A percentile compares a stretch with the other conserved stretches of the same genome.
Conservation (phyloP, 2,329 filamentous ascomycete species). For the Aspergillus pseudoglaucus region DNA sequence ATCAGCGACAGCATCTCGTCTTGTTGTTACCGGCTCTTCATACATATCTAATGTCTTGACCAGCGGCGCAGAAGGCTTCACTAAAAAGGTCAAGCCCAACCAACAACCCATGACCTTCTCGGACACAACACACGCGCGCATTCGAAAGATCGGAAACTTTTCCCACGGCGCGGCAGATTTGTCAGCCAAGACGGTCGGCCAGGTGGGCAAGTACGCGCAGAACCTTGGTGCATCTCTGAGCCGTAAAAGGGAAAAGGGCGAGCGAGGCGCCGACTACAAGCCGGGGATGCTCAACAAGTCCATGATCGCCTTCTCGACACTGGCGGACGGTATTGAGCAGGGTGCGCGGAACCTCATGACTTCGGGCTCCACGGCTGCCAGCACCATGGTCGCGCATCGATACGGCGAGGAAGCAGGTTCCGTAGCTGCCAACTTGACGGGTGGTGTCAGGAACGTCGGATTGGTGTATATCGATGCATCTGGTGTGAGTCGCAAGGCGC, state of each 20-base stretch:
- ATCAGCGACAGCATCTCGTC: conserved; percentile 77
- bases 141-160: conserved; percentile 84
- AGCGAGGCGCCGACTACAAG: conserved; percentile 62
- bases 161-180: conserved; percentile 71
- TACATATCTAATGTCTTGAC: conserved; percentile 72
- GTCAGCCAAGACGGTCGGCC: conserved; percentile 79
- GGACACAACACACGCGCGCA: conserved; percentile 73
- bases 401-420: conserved; percentile 82
- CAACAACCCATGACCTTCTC: conserved; percentile 81
- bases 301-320: conserved; percentile 90
- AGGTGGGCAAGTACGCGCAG: conserved; percentile 77
- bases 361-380: conserved; percentile 70
- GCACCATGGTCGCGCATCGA: conserved; percentile 77
- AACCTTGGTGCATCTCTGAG: conserved; percentile 75
- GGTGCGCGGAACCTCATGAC: conserved; percentile 71
- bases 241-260: conserved; percentile 51
- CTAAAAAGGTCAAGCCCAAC: conserved; percentile 69
- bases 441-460: conserved; percentile 91
- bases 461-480: conserved; percentile 96
- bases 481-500: conserved; percentile 79
- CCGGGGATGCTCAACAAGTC: conserved; percentile 92
- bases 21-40: conserved; percentile 83
- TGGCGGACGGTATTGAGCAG: conserved; percentile 89
- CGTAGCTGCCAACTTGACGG: conserved; percentile 67
- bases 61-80: conserved; percentile 71